phyloP scores from a whole-genome alignment of 1,284 basidiomycete genomes.

The Ustilago trichophora region DNA sequence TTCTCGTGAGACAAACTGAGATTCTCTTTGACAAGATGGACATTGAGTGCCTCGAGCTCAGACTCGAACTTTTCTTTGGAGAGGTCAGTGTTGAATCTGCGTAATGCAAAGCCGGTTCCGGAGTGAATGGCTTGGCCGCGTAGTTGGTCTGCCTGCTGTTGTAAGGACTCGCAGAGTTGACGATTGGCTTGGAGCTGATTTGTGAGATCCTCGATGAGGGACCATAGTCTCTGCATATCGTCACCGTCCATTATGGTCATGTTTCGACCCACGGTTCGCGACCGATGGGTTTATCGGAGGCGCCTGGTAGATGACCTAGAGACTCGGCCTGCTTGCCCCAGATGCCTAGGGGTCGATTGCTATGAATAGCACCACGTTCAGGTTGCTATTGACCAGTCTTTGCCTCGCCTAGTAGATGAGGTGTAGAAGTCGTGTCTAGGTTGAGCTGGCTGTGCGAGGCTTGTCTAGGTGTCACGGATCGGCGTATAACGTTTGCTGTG shows the following conservation, averaged over 20 bases:
- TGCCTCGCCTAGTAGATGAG: too few species aligned
- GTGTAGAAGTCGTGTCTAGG: too few species aligned
- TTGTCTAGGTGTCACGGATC: too few species aligned
- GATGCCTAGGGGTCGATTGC: too few species aligned
- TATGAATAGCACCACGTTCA: too few species aligned
- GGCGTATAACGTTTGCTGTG: too few species aligned
- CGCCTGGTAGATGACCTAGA: too few species aligned
- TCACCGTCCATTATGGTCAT: constrained; percentile 58
- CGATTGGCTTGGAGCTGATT: constrained; percentile 84
- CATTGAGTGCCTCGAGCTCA: constrained; percentile 88
- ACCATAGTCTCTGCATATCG: constrained; percentile 60
- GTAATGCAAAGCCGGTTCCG: constrained; percentile 80
- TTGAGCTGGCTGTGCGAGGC: too few species aligned
- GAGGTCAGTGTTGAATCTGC: constrained; percentile 92
- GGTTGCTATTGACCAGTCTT: too few species aligned
- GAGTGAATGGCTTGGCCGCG: constrained; percentile 76
- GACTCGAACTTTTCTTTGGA: constrained; percentile 92
- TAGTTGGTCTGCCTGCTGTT: constrained; percentile 78
- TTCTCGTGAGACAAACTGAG: constrained; percentile 91
- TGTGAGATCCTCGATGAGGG: constrained; percentile 63
- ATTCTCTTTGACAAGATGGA: constrained; percentile 91
- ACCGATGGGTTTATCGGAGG: too few species aligned
- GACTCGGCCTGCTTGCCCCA: too few species aligned
- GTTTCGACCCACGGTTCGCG: not conserved
- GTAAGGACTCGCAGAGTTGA: constrained; percentile 77